phyloP scores from a whole-genome alignment of 2,329 filamentous ascomycete genomes.

The Fusarium drepaniforme region DNA sequence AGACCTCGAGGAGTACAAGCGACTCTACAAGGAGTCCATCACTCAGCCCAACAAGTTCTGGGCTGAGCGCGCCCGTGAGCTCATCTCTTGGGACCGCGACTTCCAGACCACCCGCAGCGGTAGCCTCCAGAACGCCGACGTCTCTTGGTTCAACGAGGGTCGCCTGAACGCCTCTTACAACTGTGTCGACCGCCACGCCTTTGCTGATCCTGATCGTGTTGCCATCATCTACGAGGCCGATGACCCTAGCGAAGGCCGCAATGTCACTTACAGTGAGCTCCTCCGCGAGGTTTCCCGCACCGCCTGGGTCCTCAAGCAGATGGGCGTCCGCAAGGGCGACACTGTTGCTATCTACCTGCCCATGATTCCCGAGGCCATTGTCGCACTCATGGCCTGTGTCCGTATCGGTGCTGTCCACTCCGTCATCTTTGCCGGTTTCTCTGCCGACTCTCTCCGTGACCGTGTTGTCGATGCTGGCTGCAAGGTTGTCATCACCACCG shows the following conservation, averaged over 20 bases:
- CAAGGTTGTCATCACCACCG: conserved; percentile 95
- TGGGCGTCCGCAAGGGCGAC: conserved; percentile 97
- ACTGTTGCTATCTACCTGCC: conserved; percentile 97
- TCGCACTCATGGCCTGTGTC: conserved; percentile 90
- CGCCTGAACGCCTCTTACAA: conserved; percentile 97
- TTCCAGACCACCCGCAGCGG: conserved; percentile 91
- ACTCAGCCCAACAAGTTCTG: conserved; percentile 91
- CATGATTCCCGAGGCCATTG: conserved; percentile 97
- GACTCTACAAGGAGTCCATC: conserved; percentile 86
- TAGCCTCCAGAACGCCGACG: conserved; percentile 82
- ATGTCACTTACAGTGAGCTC: conserved; percentile 92
- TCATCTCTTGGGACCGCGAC: conserved; percentile 90
- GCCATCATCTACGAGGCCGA: conserved; percentile 99
- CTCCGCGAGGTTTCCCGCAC: conserved; percentile 90
- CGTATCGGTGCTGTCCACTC: conserved; percentile 98
- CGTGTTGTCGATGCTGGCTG: conserved; percentile 91
- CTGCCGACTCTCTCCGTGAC: conserved; percentile 93
- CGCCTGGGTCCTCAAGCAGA: conserved; percentile 90
- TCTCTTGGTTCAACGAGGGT: conserved; percentile 95
- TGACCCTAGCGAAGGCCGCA: conserved; percentile 87
- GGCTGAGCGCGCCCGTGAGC: conserved; percentile 85
- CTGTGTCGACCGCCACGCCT: conserved; percentile 96
- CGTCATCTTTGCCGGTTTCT: conserved; percentile 98
- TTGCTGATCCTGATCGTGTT: conserved; percentile 91
- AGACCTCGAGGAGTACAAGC: conserved; percentile 76